phyloP scores from a whole-genome alignment of 345 rosid genomes.

The Cardamine occulta region DNA sequence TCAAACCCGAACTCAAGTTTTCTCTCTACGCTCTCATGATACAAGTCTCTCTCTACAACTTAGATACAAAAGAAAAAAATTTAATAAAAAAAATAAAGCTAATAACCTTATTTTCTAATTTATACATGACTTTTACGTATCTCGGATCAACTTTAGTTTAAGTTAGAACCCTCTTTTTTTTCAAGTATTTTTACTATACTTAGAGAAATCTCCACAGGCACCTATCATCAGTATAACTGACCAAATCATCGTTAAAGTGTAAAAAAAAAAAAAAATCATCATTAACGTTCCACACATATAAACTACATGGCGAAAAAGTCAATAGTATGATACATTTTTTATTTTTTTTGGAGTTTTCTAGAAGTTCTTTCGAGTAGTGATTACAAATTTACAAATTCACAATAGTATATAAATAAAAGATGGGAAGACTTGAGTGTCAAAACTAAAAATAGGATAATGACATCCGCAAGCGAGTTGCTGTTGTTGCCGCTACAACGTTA shows the following conservation, averaged over 20 bases:
- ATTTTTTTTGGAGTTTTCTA: neutral
- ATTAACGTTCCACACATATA: conserved; percentile 1
- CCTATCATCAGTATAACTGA: neutral
- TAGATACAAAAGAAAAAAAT: too few relatives aligned
- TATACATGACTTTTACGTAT: too few relatives aligned
- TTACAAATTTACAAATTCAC: too few relatives aligned
- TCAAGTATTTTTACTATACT: too few relatives aligned
- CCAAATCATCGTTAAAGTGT: conserved; percentile 15
- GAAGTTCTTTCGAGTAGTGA: neutral
- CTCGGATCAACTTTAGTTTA: too few relatives aligned
- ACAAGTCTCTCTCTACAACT: too few relatives aligned
- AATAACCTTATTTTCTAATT: too few relatives aligned
- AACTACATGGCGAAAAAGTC: conserved; percentile 15
- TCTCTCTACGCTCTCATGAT: too few relatives aligned
- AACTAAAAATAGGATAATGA: conserved; percentile 25
- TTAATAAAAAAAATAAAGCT: too few relatives aligned
- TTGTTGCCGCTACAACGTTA: conserved; percentile 38
- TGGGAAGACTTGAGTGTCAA: conserved; percentile 26
- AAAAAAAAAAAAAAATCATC: neutral
- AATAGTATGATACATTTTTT: neutral
- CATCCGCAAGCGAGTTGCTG: conserved; percentile 19
- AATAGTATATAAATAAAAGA: neutral
- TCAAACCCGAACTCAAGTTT: too few relatives aligned
- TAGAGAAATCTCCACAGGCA: too few relatives aligned
- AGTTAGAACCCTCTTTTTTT: too few relatives aligned